A percentile compares a stretch with the other conserved stretches of the same genome.
Evolutionary conservation across 2,329 filamentous ascomycete genomes (phyloP).

Genomic region (Dactylellina cionopaga): DNA sequence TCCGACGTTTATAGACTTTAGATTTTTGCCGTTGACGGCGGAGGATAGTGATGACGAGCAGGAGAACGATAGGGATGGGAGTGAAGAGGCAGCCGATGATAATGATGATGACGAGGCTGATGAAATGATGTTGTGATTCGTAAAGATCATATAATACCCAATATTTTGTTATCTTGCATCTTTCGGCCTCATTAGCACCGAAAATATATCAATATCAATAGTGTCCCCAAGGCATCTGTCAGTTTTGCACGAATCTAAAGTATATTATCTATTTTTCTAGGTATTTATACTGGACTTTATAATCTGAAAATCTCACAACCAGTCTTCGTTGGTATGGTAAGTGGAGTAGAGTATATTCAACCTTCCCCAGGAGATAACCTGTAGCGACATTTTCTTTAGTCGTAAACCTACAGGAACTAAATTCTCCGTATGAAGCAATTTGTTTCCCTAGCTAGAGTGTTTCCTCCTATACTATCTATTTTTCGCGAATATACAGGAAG

Average conservation of each 20-base stretch:
- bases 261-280: too few relatives aligned
- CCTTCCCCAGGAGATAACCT: slow-evolving; percentile 3
- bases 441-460: too few relatives aligned
- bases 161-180: too few relatives aligned
- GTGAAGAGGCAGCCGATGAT: neutral
- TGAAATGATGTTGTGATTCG: slow-evolving; percentile 43
- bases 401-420: too few relatives aligned
- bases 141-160: neutral
- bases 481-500: too few relatives aligned
- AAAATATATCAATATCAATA: too few relatives aligned
- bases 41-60: slow-evolving; percentile 65
- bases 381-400: neutral
- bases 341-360: slow-evolving; percentile 47
- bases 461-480: neutral
- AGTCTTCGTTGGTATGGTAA: neutral
- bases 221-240: too few relatives aligned
- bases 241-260: too few relatives aligned
- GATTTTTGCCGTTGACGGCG: slow-evolving; percentile 77
- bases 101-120: slow-evolving; percentile 23
- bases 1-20: slow-evolving; percentile 79
- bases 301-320: too few relatives aligned
- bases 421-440: too few relatives aligned
- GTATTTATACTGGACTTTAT: too few relatives aligned
- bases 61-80: neutral
- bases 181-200: too few relatives aligned